A percentile compares a stretch with the other conserved stretches of the same genome.
Conservation (phyloP, 805 yeast genomes). For the Cyberlindnera mrakii region DNA sequence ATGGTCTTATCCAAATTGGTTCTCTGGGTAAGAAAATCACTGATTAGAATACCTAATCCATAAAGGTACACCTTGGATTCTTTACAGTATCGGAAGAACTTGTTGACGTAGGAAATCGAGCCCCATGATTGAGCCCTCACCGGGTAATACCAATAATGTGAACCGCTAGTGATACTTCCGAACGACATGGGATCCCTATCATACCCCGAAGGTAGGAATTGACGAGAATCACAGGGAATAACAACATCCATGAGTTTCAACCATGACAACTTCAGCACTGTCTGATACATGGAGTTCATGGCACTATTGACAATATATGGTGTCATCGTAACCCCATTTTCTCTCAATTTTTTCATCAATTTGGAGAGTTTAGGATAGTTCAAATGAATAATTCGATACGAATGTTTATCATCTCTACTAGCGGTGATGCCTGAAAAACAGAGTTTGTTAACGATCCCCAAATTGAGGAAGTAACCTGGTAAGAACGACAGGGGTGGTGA, state of each 20-base stretch:
- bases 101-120: constrained; percentile 4
- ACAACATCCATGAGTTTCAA: constrained; percentile 11
- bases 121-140: constrained; percentile 4
- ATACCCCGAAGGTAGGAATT: constrained; percentile 4
- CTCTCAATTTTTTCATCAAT: background rate
- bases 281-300: constrained; percentile 12
- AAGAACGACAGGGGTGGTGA: constrained; percentile 12
- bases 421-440: background rate
- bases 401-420: constrained; percentile 5
- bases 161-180: constrained; percentile 18
- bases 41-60: constrained; percentile 17
- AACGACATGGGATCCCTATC: constrained; percentile 11
- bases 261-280: background rate
- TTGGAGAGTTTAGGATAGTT: background rate
- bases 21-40: constrained; percentile 1
- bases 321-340: constrained; percentile 9
- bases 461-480: constrained; percentile 7
- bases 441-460: constrained; percentile 1
- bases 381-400: constrained; percentile 9
- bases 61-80: constrained; percentile 4
- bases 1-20: constrained; percentile 14
- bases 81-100: constrained; percentile 6
- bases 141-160: constrained; percentile 10
- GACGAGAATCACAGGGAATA: constrained; percentile 18
- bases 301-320: constrained; percentile 16